Percentiles rank a stretch among this genome's conserved stretches.
Conservation (phyloP, 2,329 filamentous ascomycete species). For the Botrytis cinerea region DNA sequence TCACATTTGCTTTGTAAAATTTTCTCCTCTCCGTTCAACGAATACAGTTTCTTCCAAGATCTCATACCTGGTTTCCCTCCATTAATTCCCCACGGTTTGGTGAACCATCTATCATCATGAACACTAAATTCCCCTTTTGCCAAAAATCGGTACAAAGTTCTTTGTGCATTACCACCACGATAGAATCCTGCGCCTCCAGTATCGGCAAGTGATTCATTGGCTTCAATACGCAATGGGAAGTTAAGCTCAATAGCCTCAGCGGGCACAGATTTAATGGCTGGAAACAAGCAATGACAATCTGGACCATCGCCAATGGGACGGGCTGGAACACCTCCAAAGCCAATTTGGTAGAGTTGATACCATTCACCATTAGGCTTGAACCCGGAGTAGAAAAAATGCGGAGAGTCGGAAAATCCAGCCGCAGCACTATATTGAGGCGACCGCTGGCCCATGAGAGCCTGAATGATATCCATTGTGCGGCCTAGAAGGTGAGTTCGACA, state of each 20-base stretch:
- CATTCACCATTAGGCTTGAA: slow-evolving; percentile 18
- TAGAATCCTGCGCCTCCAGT: slow-evolving; percentile 18
- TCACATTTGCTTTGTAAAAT: slow-evolving; percentile 20
- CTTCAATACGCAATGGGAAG: slow-evolving; percentile 19
- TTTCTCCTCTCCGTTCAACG: background rate
- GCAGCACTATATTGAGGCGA: slow-evolving; percentile 13
- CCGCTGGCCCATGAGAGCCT: slow-evolving; percentile 20
- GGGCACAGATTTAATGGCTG: slow-evolving; percentile 15
- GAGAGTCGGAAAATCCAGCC: slow-evolving; percentile 18
- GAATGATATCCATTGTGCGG: slow-evolving; percentile 3
- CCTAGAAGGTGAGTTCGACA: slow-evolving; percentile 6
- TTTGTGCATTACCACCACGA: slow-evolving; percentile 16
- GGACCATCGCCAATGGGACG: slow-evolving; percentile 18
- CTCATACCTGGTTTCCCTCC: slow-evolving; percentile 2
- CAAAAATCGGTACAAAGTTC: slow-evolving; percentile 13
- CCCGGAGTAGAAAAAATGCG: slow-evolving; percentile 14
- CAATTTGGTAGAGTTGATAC: slow-evolving; percentile 21
- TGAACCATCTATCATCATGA: slow-evolving; percentile 23
- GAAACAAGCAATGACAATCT: slow-evolving; percentile 20
- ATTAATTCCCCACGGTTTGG: slow-evolving; percentile 17
- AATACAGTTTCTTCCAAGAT: slow-evolving; percentile 18
- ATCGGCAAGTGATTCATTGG: slow-evolving; percentile 20
- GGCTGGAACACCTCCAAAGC: slow-evolving; percentile 12
- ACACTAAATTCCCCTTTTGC: slow-evolving; percentile 14
- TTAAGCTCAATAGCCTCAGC: slow-evolving; percentile 20